Conservation (phyloP, 768 basidiomycete genomes). For the Agrocybe praecox region DNA sequence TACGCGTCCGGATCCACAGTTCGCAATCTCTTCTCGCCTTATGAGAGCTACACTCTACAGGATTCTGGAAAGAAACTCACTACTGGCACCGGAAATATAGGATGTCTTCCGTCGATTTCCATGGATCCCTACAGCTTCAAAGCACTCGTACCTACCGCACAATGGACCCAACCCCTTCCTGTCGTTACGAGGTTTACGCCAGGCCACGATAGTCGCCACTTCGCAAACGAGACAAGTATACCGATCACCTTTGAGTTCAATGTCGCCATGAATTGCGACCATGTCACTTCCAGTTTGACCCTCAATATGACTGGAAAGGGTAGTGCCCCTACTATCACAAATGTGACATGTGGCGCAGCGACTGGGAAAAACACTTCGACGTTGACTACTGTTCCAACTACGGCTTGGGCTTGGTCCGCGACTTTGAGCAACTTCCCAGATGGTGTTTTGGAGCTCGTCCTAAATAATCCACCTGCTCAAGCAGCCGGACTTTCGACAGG, state of each 20-base stretch:
- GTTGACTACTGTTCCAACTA: slow-evolving; percentile 57
- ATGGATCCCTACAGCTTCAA: slow-evolving; percentile 83
- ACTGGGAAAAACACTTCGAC: slow-evolving; percentile 47
- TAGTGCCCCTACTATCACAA: slow-evolving; percentile 52
- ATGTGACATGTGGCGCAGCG: slow-evolving; percentile 51
- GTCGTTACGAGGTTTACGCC: slow-evolving; percentile 80
- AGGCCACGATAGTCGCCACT: slow-evolving; percentile 83
- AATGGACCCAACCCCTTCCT: slow-evolving; percentile 76
- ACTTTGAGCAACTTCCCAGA: slow-evolving; percentile 79
- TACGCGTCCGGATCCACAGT: slow-evolving; percentile 62
- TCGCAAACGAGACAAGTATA: slow-evolving; percentile 56
- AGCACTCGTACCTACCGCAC: slow-evolving; percentile 64
- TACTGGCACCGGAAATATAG: slow-evolving; percentile 62
- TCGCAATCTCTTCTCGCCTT: slow-evolving; percentile 81
- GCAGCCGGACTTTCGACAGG: slow-evolving; percentile 51
- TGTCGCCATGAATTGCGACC: slow-evolving; percentile 69
- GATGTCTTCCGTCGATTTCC: slow-evolving; percentile 69
- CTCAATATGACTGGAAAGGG: slow-evolving; percentile 71
- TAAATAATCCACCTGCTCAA: slow-evolving; percentile 50
- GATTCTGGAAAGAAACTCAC: slow-evolving; percentile 68
- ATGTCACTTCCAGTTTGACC: slow-evolving; percentile 62
- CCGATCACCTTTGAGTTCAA: slow-evolving; percentile 83
- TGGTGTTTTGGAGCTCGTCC: slow-evolving; percentile 75
- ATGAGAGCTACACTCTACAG: slow-evolving; percentile 72
- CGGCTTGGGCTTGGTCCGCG: slow-evolving; percentile 73